phyloP scores from a whole-genome alignment of 2,329 filamentous ascomycete species.

The Aspergillus alliaceus region DNA sequence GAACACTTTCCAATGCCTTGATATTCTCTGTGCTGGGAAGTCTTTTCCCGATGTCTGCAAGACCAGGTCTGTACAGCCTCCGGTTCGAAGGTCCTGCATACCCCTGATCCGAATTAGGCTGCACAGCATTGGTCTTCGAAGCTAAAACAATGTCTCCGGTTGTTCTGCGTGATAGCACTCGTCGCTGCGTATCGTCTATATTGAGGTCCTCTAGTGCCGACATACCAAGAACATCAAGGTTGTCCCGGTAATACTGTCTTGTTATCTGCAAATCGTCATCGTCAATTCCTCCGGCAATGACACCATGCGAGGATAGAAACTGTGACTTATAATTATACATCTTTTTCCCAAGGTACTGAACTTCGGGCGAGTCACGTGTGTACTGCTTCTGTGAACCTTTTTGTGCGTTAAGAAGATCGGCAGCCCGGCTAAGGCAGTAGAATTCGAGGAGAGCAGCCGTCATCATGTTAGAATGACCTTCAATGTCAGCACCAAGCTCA shows the following conservation, averaged over 20 bases:
- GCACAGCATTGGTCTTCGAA: conserved; percentile 18
- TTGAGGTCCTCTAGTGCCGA: conserved; percentile 38
- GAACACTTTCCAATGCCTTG: conserved; percentile 23
- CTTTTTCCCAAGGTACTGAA: conserved; percentile 41
- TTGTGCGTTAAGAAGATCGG: conserved; percentile 45
- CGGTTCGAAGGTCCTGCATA: conserved; percentile 12
- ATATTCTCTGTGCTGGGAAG: conserved; percentile 16
- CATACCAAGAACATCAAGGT: conserved; percentile 42
- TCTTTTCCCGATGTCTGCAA: conserved; percentile 20
- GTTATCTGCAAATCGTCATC: conserved; percentile 36
- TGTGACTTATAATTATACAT: conserved; percentile 45
- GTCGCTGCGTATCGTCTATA: conserved; percentile 20
- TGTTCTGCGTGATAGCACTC: conserved; percentile 19
- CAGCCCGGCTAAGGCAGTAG: conserved; percentile 45
- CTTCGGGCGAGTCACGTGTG: conserved; percentile 44
- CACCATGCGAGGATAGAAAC: conserved; percentile 42
- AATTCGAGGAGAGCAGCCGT: conserved; percentile 47
- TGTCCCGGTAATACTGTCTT: conserved; percentile 44
- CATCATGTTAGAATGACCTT: conserved; percentile 43
- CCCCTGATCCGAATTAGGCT: conserved; percentile 15
- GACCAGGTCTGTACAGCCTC: conserved; percentile 7
- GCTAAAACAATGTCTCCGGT: conserved; percentile 23
- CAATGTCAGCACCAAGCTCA: conserved; percentile 31
- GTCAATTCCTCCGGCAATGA: conserved; percentile 41
- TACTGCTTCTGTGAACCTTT: conserved; percentile 33